Conservation (phyloP, 495 filamentous ascomycete species). For the Daldinia concentrica region DNA sequence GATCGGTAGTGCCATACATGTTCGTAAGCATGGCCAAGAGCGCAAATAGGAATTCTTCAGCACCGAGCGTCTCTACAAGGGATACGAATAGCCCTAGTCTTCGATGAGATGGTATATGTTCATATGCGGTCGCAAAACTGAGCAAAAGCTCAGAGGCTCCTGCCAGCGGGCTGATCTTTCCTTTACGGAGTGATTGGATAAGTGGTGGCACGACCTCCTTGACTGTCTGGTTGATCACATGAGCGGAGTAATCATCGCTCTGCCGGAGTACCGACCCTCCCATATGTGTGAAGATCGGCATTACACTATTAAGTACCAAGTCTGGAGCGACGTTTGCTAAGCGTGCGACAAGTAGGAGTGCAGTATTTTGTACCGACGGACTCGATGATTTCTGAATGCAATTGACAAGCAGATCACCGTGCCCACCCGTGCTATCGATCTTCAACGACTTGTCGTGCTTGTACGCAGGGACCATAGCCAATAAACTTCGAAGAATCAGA, state of each 20-base stretch:
- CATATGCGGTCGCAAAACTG: constrained; percentile 93
- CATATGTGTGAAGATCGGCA: constrained; percentile 99
- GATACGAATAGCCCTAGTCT: constrained; percentile 82
- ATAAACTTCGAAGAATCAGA: constrained; percentile 76
- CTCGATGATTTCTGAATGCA: constrained; percentile 88
- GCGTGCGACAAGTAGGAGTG: constrained; percentile 85
- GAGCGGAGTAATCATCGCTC: constrained; percentile 93
- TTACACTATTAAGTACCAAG: constrained; percentile 90
- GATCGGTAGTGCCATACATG: constrained; percentile 66
- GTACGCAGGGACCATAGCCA: constrained; percentile 79
- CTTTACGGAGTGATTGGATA: constrained; percentile 82
- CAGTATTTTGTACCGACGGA: constrained; percentile 89
- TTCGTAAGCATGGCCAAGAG: constrained; percentile 76
- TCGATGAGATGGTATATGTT: constrained; percentile 88
- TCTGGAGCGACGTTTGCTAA: constrained; percentile 87
- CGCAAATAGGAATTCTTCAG: constrained; percentile 81
- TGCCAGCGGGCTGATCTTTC: constrained; percentile 76
- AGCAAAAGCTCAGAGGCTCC: constrained; percentile 86
- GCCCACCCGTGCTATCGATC: constrained; percentile 78
- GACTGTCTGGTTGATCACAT: constrained; percentile 90
- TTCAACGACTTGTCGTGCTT: constrained; percentile 66
- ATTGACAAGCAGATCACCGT: constrained; percentile 87
- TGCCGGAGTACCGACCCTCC: constrained; percentile 85
- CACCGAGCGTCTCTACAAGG: constrained; percentile 81
- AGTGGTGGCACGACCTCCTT: constrained; percentile 89